Percentiles rank a stretch among this genome's conserved stretches.
phyloP scores from a whole-genome alignment of 202 grass and related monocot species.

The Eragrostis tef region DNA sequence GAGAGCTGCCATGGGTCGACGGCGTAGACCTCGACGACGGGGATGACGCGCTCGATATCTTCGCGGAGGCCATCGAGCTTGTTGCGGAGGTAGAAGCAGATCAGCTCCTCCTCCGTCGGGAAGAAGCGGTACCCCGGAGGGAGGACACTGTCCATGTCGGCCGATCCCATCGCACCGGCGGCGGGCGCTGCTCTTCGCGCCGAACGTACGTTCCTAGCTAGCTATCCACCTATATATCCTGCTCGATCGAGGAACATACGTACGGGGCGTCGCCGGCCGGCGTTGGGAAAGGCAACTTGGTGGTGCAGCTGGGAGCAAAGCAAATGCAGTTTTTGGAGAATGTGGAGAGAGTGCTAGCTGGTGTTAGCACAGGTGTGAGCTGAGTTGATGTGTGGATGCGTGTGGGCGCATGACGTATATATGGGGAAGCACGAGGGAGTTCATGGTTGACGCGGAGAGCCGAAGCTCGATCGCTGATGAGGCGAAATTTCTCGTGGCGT shows the following conservation, averaged over 20 bases:
- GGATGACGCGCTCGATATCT: constrained; percentile 79
- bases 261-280: background rate
- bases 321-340: background rate
- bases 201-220: background rate
- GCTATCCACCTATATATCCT: background rate
- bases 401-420: constrained; percentile 41
- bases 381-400: constrained; percentile 32
- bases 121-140: constrained; percentile 81
- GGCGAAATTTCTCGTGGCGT: constrained; percentile 60
- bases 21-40: constrained; percentile 69
- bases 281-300: background rate
- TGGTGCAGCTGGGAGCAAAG: background rate
- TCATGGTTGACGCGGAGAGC: constrained; percentile 48
- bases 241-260: background rate
- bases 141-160: constrained; percentile 46
- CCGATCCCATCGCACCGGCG: background rate
- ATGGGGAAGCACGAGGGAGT: constrained; percentile 47
- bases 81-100: constrained; percentile 92
- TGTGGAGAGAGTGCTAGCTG: background rate
- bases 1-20: constrained; percentile 71
- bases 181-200: background rate
- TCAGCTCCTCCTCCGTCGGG: constrained; percentile 88
- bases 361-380: background rate
- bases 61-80: constrained; percentile 64
- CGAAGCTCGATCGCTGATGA: background rate